Evolutionary conservation across 225 moss, liverwort and hornwort genomes (phyloP), one percentile per base, ranked within the genome.

Genomic region (Pseudisothecium myosuroides): DNA sequence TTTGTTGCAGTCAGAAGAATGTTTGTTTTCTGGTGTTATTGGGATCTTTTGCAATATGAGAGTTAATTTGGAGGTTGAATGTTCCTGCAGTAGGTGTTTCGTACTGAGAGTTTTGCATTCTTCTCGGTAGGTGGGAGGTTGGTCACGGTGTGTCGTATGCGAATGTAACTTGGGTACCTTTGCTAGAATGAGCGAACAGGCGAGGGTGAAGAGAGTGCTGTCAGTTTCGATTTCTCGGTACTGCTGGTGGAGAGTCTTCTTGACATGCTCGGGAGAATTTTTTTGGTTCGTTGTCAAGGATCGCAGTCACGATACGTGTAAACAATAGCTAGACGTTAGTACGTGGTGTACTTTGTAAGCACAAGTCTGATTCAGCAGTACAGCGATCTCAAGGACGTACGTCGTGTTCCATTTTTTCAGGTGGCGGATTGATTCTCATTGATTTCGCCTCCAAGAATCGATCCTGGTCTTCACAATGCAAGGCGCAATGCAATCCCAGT

Each of bases 401-500:
- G 62, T 64, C 7, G 29, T 76, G 77, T 76, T 28, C 34, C 52
- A 28, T 64, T 37, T 86, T 27, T 64, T 41, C 86, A 86, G 86
- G 64, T 77, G 29, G 52, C 17, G 22, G 39, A 52, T 64, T 76
- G 86, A 41, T 52, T n/a, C 36, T 31, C 47, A 49, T 65, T 36
- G 50, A 50, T 36, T 49, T 64, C 50, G 23, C 26, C 17, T 37
- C 63, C 36, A 47, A 66, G 22, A 60, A 60, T 10, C 73, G 75
- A 75, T 28, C 19, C 37, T 62, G 63, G 6, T 37, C 49, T 14
- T 27, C 62, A 18, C 89, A 82, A 87, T 91, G 90, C 90, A 85
- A 76, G 89, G 90, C 54, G 89, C 83, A 67, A 81, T 90, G 89
- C 90, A 89, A 56, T 85, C 88, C n/a, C 90, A 87, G 81, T 80